Percentiles rank a stretch among this genome's conserved stretches.
These are phyloP conservation scores for Blastocystis sp. DNA, from an alignment of 352 stramenopile genomes.

Conservation along the genomic window DNA sequence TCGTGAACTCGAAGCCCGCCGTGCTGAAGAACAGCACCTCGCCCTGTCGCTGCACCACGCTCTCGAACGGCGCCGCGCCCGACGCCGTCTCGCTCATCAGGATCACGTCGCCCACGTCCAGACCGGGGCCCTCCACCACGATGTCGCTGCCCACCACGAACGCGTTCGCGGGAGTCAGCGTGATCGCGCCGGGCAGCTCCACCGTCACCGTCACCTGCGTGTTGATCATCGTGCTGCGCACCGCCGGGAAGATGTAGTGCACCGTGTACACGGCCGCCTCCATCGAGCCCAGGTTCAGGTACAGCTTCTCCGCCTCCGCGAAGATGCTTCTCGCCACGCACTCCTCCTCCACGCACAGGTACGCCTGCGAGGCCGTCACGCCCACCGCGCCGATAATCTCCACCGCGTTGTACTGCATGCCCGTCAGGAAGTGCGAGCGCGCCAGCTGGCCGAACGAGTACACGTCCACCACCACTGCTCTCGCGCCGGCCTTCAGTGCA, in stretches of 20 bases:
- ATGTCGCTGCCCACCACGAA: conserved; percentile 30
- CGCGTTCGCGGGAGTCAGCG: neutral
- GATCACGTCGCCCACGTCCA: conserved; percentile 32
- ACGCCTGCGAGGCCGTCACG: neutral
- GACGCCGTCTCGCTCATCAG: neutral
- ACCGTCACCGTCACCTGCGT: neutral
- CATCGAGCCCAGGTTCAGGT: conserved; percentile 31
- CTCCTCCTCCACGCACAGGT: conserved; percentile 25
- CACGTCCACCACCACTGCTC: conserved; percentile 30
- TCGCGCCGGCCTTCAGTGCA: neutral
- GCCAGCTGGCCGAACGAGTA: conserved; percentile 35
- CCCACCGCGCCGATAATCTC: conserved; percentile 34
- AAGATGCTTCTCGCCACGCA: conserved; percentile 9
- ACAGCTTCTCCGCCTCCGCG: conserved; percentile 7
- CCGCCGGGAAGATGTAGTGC: conserved; percentile 39
- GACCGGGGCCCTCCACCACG: neutral
- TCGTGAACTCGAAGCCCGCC: neutral
- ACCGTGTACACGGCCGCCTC: neutral
- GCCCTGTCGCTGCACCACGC: neutral
- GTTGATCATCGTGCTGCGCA: conserved; percentile 13
- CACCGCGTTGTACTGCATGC: conserved; percentile 12
- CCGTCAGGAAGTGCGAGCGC: conserved; percentile 30
- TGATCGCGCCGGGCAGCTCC: neutral
- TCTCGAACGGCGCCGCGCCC: neutral
- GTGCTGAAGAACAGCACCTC: conserved; percentile 1